Conservation (phyloP, 2,329 filamentous ascomycete genomes). For the Trichoderma koningii region DNA sequence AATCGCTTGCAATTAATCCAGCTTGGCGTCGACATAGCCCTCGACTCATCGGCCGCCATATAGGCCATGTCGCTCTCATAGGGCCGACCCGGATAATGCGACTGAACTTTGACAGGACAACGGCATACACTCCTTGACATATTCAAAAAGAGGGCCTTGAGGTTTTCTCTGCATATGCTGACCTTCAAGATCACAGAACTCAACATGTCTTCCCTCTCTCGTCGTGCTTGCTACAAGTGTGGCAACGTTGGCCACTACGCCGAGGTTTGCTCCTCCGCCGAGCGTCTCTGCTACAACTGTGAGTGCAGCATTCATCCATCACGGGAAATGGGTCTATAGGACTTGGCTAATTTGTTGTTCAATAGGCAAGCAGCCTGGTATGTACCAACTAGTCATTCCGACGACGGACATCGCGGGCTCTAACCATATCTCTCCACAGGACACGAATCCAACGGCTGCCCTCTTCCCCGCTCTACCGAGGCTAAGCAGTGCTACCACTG, state of each 20-base stretch:
- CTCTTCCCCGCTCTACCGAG: constrained; percentile 93
- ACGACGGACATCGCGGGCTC: not conserved
- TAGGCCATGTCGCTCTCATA: constrained; percentile 3
- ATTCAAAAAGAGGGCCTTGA: not conserved
- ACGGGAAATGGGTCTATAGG: not conserved
- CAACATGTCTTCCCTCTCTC: constrained; percentile 76
- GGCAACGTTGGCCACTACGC: constrained; percentile 79
- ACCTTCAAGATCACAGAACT: constrained; percentile 40
- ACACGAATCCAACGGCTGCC: constrained; percentile 98
- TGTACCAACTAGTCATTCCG: not conserved
- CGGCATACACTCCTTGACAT: not conserved
- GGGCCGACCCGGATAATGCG: not conserved
- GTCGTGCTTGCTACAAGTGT: constrained; percentile 81
- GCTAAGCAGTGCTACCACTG: constrained; percentile 99
- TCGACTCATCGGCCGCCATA: constrained; percentile 19
- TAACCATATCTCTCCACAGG: constrained; percentile 44
- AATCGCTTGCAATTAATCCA: constrained; percentile 19
- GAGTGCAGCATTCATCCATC: constrained; percentile 42
- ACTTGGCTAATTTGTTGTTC: constrained; percentile 32
- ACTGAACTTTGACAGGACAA: constrained; percentile 16
- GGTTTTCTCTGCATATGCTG: constrained; percentile 33
- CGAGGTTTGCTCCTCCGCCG: constrained; percentile 95
- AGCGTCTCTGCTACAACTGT: constrained; percentile 99
- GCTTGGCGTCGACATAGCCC: constrained; percentile 14
- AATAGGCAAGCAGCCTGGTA: constrained; percentile 78